phyloP scores from a whole-genome alignment of 2,329 filamentous ascomycete species.

The Rutstroemia sydowiana region DNA sequence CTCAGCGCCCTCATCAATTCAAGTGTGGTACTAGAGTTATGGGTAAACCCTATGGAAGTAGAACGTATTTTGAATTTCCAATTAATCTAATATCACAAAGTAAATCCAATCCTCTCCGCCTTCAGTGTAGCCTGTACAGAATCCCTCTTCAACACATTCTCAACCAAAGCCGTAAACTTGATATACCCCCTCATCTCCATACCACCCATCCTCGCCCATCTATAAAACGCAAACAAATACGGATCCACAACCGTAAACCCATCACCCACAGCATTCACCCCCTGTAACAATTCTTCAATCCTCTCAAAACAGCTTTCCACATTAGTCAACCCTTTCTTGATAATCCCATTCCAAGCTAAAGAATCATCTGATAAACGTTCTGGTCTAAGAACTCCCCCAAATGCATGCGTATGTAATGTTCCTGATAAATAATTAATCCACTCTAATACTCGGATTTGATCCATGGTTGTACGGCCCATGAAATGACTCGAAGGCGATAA shows the following conservation, averaged over 20 bases:
- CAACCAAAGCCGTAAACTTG: no score
- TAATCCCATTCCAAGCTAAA: conserved; percentile 15
- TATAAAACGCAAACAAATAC: conserved; percentile 30
- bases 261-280: conserved; percentile 24
- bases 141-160: no score
- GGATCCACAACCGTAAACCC: conserved; percentile 31
- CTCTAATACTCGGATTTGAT: conserved; percentile 29
- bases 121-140: no score
- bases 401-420: conserved; percentile 28
- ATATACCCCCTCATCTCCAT: no score
- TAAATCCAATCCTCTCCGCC: no score
- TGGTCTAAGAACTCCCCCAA: conserved; percentile 24
- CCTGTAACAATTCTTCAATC: conserved; percentile 15
- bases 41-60: no score
- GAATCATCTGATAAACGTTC: conserved; percentile 24
- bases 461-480: conserved; percentile 26
- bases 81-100: no score
- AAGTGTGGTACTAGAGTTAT: no score
- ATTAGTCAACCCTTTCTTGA: conserved; percentile 18
- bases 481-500: conserved; percentile 27
- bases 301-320: conserved; percentile 14
- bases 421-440: conserved; percentile 33
- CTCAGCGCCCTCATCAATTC: no score
- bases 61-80: no score
- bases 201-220: no score